Conservation (phyloP, 805 yeast genomes). For the Candida maesae region DNA sequence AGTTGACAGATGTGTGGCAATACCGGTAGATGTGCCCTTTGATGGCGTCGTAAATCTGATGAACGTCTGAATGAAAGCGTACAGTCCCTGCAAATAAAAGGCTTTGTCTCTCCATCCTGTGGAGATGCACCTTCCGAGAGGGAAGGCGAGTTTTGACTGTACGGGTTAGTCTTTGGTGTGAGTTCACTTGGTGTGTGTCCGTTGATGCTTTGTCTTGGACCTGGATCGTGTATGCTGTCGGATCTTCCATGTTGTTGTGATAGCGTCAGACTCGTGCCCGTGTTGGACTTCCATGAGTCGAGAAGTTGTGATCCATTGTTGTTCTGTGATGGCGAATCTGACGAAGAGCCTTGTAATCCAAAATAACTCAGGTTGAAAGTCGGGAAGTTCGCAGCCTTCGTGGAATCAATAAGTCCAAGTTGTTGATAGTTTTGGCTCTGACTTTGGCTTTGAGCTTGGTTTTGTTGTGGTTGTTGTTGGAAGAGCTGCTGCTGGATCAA, state of each 20-base stretch:
- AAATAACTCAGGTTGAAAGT: constrained; percentile 27
- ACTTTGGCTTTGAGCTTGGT: too few relatives aligned
- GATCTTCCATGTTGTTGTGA: too few relatives aligned
- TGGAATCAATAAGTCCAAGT: constrained; percentile 11
- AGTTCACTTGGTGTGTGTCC: background rate
- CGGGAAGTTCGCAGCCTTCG: constrained; percentile 21
- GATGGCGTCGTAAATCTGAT: constrained; percentile 69
- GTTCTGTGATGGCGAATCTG: background rate
- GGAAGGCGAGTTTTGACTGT: background rate
- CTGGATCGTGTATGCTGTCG: constrained; percentile 5
- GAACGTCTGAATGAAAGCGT: constrained; percentile 61
- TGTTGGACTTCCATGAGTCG: background rate
- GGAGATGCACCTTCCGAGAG: constrained; percentile 6
- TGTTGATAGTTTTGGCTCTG: too few relatives aligned
- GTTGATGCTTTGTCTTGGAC: constrained; percentile 2
- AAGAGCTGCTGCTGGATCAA: constrained; percentile 4
- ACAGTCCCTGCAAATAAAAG: constrained; percentile 58
- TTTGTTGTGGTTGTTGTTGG: constrained; percentile 2
- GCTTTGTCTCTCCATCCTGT: constrained; percentile 29
- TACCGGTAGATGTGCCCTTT: constrained; percentile 65
- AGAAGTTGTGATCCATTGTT: background rate
- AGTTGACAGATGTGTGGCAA: constrained; percentile 71
- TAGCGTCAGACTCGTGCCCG: too few relatives aligned
- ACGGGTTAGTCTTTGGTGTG: constrained; percentile 2
- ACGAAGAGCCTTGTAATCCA: constrained; percentile 13